Base-by-base conservation (phyloP, 305 asterid genomes). In the Rubia occidens region DNA sequence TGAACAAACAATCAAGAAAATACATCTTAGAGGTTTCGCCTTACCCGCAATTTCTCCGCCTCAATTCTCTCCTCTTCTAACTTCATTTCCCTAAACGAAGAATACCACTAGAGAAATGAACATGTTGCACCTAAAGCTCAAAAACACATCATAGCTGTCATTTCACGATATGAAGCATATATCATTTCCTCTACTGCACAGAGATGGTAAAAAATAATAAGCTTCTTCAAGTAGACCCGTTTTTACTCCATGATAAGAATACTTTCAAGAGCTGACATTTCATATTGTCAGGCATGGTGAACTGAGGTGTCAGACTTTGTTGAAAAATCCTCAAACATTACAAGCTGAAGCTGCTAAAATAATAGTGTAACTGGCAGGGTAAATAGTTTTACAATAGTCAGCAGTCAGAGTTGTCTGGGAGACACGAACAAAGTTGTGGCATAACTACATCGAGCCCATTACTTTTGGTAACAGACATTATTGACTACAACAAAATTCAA, bases 11-110 rank as follows among this genome's bases (percentile, higher is more conserved):
- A 44, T 65, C 54, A 65, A 55, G 42, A 56, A 45, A 17, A 18
- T 8, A 66, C 61, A 32, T 5, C 26, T 54, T 60, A 64, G 47
- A 60, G 45, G 54, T 69, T 55, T 32, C 68, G 61, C 68, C 56
- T 82, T 90, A 93, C 97, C 77, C 95, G 86, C 74, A 77, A 82
- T 76, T 90, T 93, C 86, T 90, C 98, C 0, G 96, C 96, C 88
- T 93, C 98, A 66, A 93, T 90, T 80, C 97, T 90, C 72, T 90
- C 97, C 35, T 93, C 96, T 81, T 93, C 96, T 71, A 85, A 76
- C 90, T 85, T 93, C 98, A 93, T 93, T 87, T 93, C 97, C 86
- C 98, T 93, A 88, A 74, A 44, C 68, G 77, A 72, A 76, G 66
- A 64, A 76, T 69, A 77, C 42, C 70, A 78, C 59, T 44, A 77